phyloP scores from a whole-genome alignment of 2,329 filamentous ascomycete species.

The Aspergillus vadensis region DNA sequence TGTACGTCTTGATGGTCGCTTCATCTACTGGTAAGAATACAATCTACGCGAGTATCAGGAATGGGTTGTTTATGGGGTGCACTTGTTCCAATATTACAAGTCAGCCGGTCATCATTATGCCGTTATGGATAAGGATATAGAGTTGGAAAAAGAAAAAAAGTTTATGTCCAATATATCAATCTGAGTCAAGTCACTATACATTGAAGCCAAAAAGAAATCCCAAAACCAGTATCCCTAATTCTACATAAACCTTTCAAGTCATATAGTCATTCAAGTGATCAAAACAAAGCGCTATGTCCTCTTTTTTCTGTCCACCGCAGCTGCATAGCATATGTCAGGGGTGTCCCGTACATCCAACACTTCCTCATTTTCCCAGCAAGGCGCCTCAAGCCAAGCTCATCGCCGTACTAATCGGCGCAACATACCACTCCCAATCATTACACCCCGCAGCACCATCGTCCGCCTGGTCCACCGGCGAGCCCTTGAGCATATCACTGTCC shows the following conservation, averaged over 20 bases:
- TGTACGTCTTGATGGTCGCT: no score
- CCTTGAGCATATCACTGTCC: slow-evolving; percentile 39
- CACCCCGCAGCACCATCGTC: slow-evolving; percentile 16
- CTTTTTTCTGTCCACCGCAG: neutral
- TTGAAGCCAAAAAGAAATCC: no score
- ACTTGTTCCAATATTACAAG: no score
- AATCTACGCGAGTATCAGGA: no score
- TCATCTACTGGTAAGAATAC: no score
- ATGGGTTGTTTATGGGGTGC: no score
- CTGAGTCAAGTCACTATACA: no score
- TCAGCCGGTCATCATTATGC: no score
- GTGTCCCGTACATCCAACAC: neutral
- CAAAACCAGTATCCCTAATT: no score
- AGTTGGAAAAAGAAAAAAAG: no score
- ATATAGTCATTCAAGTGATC: neutral
- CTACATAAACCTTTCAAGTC: neutral
- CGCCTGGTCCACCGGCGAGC: slow-evolving; percentile 17
- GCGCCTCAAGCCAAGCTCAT: slow-evolving; percentile 46
- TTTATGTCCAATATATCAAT: no score
- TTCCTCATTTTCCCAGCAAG: neutral
- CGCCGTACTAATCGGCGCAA: slow-evolving; percentile 45
- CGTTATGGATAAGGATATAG: no score
- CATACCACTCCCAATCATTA: slow-evolving; percentile 49
- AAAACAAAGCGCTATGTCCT: neutral
- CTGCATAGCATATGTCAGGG: neutral